Evolutionary conservation across 129 eudicot species (phyloP).

Genomic region (Oenanthe sinensis): DNA sequence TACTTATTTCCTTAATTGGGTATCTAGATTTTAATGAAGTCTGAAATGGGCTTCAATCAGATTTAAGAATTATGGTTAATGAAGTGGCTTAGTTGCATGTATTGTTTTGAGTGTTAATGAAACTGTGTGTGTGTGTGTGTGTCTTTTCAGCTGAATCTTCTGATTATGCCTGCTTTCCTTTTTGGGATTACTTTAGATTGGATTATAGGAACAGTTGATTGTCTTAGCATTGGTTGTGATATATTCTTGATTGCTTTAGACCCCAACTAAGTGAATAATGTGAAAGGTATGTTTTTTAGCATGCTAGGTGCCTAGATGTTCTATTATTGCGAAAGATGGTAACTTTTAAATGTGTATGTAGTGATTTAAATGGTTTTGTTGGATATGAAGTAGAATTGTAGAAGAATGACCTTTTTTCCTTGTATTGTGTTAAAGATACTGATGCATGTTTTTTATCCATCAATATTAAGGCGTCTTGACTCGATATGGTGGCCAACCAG

Average conservation of each 20-base stretch:
- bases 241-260: not conserved
- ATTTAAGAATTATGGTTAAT: not conserved
- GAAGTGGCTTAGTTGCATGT: not conserved
- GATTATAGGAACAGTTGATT: not conserved
- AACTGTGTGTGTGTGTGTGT: not conserved
- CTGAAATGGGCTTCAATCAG: not conserved
- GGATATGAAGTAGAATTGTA: not conserved
- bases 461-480: conserved; percentile 26
- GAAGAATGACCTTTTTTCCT: not conserved
- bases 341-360: not conserved
- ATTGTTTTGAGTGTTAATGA: not conserved
- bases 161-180: not conserved
- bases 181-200: not conserved
- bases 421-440: not conserved
- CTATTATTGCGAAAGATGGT: not conserved
- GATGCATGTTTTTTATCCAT: conserved; percentile 19
- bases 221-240: not conserved
- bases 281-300: not conserved
- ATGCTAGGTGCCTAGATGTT: not conserved
- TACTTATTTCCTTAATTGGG: not conserved
- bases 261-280: not conserved
- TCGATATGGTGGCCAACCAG: conserved; percentile 51
- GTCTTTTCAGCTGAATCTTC: not conserved
- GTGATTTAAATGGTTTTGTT: not conserved
- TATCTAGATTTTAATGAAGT: not conserved